These are phyloP conservation scores for Allium sativum DNA, from an alignment of 106 monocot genomes.

Conservation along the genomic window DNA sequence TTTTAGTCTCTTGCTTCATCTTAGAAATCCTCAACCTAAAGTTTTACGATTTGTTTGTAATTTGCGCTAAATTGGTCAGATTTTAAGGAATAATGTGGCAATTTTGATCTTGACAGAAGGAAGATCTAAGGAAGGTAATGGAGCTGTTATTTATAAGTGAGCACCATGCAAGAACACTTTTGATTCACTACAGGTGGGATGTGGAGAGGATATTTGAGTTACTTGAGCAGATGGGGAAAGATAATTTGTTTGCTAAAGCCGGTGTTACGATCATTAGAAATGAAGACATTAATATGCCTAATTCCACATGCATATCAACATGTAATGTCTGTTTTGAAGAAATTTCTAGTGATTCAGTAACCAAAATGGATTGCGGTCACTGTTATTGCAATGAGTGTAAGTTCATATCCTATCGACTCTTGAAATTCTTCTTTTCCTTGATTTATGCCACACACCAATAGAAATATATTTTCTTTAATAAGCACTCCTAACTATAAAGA, in stretches of 20 bases:
- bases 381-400: conserved; percentile 68
- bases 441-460: too few relatives aligned
- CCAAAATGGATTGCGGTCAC: conserved; percentile 78
- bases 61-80: not conserved
- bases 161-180: conserved; percentile 72
- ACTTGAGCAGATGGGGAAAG: conserved; percentile 67
- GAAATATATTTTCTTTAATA: too few relatives aligned
- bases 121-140: conserved; percentile 70
- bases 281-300: conserved; percentile 4
- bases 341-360: conserved; percentile 14
- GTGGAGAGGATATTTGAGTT: conserved; percentile 61
- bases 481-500: too few relatives aligned
- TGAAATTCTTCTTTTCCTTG: not conserved
- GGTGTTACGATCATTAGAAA: conserved; percentile 37
- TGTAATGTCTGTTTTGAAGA: conserved; percentile 77
- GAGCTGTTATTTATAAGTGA: conserved; percentile 60
- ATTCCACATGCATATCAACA: conserved; percentile 13
- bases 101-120: conserved; percentile 26
- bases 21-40: not conserved
- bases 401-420: not conserved
- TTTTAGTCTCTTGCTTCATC: not conserved
- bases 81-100: too few relatives aligned
- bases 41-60: not conserved
- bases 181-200: conserved; percentile 84
- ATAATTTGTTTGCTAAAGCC: conserved; percentile 59